Evolutionary conservation across 2,329 filamentous ascomycete genomes (phyloP).

Genomic region (Monosporascus sp.): DNA sequence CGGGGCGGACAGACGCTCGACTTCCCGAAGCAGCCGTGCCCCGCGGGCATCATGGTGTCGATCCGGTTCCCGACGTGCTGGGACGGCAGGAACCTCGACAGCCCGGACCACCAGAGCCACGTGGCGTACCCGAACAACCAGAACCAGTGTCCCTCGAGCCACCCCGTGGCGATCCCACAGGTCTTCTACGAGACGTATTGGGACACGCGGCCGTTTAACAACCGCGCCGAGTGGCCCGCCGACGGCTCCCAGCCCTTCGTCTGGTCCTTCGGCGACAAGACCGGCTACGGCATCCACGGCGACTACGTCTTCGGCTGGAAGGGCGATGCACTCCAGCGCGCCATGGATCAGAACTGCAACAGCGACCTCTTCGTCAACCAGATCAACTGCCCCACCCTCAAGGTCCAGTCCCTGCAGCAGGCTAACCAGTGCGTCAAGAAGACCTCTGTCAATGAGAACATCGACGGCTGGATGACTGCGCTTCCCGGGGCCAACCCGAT

Average conservation of each 20-base stretch:
- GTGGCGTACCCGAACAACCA: constrained; percentile 38
- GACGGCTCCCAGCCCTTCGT: constrained; percentile 21
- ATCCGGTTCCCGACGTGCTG: constrained; percentile 44
- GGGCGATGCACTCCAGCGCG: constrained; percentile 26
- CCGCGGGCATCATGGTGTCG: constrained; percentile 33
- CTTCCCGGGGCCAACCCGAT: too few relatives aligned
- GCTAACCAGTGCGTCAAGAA: constrained; percentile 16
- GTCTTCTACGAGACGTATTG: constrained; percentile 21
- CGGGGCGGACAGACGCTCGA: constrained; percentile 31
- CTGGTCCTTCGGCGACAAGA: constrained; percentile 18
- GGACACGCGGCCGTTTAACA: constrained; percentile 20
- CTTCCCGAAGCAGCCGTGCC: constrained; percentile 31
- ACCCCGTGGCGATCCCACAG: constrained; percentile 20
- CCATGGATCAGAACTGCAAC: constrained; percentile 25
- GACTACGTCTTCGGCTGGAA: constrained; percentile 32
- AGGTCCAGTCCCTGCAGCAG: constrained; percentile 12
- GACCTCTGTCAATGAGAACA: constrained; percentile 13
- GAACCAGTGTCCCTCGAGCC: constrained; percentile 18
- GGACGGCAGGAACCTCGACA: constrained; percentile 43
- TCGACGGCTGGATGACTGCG: constrained; percentile 12
- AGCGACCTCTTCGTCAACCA: background rate
- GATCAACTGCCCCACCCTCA: constrained; percentile 16
- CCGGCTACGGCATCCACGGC: constrained; percentile 29
- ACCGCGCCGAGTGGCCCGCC: constrained; percentile 18
- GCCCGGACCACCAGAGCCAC: constrained; percentile 41